Base-by-base conservation (phyloP, 306 rosid species). In the Trifolium pratense region DNA sequence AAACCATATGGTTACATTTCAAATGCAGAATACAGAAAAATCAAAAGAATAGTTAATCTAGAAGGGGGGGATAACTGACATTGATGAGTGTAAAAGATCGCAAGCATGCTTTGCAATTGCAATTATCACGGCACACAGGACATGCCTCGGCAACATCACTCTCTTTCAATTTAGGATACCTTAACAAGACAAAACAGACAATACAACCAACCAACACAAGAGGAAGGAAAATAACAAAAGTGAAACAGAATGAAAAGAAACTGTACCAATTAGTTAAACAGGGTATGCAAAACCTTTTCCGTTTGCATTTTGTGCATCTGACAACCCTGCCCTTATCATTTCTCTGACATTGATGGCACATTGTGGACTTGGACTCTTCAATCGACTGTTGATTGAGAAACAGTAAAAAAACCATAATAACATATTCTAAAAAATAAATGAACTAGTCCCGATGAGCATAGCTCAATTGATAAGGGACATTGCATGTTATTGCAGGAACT, bases 341-440 rank as follows among this genome's bases (percentile, higher is more conserved):
- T 81, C 92, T 89, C 79, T 94, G 95, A 63, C 98, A 91, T 55
- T 94, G 97, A 83, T 91, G 98, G 74, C 97, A 94, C 97, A 89
- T 91, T 51, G 68, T 58, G 78, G 83, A 82, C 13, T 20, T 36
- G 36, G 82, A 40, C 36, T 81, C 79, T 66, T 75, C 90, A 26
- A 75, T 68, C 78, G 43, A 79, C 91, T 87, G 88, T 45, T 59
- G 46, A 59, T n/a, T 7, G 23, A 76, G 20, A 40, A 75, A 70
- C 29, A 64, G 46, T 16, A 80, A 77, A 45, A 74, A 1, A 26
- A 6, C 14, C 55, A 48, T 66, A 40, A 34, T 53, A 16, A 11
- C 12, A 31, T n/a, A 42, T 2, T 4, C 3, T 8, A 25, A 45
- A 2, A 17, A 5, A n/a, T n/a, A n/a, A n/a, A n/a, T n/a, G n/a